These are phyloP conservation scores for Cordyceps pruinosa DNA, from an alignment of 2,329 filamentous ascomycete species.

Conservation along the genomic window DNA sequence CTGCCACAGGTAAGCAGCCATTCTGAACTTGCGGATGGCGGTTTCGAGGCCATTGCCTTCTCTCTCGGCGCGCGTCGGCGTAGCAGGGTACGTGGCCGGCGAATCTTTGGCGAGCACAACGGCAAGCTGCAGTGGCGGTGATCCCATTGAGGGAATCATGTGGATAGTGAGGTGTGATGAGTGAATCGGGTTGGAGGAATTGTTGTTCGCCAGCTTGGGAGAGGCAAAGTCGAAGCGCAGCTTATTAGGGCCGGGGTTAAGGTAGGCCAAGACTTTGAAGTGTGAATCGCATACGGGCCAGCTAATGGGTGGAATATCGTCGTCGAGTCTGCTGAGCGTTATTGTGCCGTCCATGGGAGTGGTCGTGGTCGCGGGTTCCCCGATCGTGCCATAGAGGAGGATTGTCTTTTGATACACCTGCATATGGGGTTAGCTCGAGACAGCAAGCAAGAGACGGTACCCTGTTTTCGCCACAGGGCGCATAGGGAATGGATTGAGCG, in stretches of 20 bases:
- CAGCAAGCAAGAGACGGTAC: background rate
- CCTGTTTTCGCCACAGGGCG: background rate
- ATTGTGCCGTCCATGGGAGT: conserved; percentile 70
- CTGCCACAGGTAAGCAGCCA: conserved; percentile 95
- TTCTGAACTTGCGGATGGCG: conserved; percentile 84
- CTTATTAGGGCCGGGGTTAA: conserved; percentile 85
- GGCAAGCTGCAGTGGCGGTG: conserved; percentile 82
- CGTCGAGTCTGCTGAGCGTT: conserved; percentile 74
- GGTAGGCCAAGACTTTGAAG: conserved; percentile 85
- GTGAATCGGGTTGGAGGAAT: conserved; percentile 62
- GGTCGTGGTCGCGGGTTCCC: conserved; percentile 59
- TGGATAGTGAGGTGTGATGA: conserved; percentile 76
- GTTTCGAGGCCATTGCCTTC: conserved; percentile 78
- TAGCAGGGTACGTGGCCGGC: conserved; percentile 73
- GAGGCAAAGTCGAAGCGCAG: conserved; percentile 83
- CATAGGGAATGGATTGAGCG: background rate
- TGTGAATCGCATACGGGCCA: conserved; percentile 88
- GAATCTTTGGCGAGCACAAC: conserved; percentile 87
- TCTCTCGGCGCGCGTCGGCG: conserved; percentile 64
- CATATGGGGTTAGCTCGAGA: conserved; percentile 7
- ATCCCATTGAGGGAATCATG: conserved; percentile 71
- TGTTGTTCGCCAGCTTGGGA: conserved; percentile 67
- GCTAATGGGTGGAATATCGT: conserved; percentile 70
- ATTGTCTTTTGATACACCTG: conserved; percentile 90
- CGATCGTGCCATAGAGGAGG: conserved; percentile 73